Percentiles rank a stretch among this genome's conserved stretches.
Conservation (phyloP, 78 protist genomes). For the Bodo saltans region DNA sequence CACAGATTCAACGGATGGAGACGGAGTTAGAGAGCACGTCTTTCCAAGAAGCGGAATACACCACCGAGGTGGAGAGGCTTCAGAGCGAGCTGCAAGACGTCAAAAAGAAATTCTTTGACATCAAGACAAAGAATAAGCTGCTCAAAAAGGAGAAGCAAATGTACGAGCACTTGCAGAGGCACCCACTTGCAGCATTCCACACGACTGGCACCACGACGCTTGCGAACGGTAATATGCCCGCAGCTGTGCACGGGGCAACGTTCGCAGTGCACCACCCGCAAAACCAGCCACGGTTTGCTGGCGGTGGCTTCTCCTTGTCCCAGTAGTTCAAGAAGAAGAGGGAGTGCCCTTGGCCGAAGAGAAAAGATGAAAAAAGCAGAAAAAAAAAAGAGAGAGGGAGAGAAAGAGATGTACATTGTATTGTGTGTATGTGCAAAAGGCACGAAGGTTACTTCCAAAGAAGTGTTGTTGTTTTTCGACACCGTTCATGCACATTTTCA, state of each 20-base stretch:
- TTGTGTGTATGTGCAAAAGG: no score
- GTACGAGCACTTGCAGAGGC: neutral
- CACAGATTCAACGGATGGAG: constrained; percentile 48
- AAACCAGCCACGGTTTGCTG: neutral
- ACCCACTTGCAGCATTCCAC: no score
- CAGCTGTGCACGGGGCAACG: neutral
- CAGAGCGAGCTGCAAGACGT: constrained; percentile 45
- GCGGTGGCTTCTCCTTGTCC: constrained; percentile 8
- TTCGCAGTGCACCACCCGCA: constrained; percentile 2
- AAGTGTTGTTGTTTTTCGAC: no score
- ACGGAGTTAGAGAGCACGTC: constrained; percentile 46
- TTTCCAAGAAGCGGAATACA: constrained; percentile 33
- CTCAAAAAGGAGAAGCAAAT: neutral
- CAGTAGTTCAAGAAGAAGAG: no score
- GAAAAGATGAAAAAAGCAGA: no score
- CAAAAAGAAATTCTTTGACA: constrained; percentile 1
- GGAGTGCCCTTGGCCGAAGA: no score
- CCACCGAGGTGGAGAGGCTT: constrained; percentile 51
- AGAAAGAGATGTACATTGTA: no score
- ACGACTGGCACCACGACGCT: no score
- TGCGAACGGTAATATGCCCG: neutral
- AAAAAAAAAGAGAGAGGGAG: no score
- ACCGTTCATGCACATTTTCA: no score
- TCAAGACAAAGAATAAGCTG: neutral
- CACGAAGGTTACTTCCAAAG: no score